phyloP scores from a whole-genome alignment of 2,329 filamentous ascomycete genomes.

The Blumeriella jaapii region DNA sequence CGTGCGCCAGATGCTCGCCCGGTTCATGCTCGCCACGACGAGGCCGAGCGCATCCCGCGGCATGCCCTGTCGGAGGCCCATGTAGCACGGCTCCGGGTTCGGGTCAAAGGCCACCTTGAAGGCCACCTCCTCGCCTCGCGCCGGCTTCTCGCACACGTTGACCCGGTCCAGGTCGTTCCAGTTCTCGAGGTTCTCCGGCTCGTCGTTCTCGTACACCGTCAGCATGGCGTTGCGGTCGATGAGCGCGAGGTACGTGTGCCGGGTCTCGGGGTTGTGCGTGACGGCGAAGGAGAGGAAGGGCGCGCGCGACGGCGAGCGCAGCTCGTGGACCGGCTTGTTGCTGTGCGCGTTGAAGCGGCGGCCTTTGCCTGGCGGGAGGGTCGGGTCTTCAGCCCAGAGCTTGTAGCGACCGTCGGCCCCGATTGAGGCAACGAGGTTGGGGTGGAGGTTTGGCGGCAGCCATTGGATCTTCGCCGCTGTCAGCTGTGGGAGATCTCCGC shows the following conservation, averaged over 20 bases:
- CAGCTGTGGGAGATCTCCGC: not conserved
- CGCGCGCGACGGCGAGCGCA: constrained; percentile 19
- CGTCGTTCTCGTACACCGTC: constrained; percentile 73
- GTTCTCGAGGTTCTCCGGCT: constrained; percentile 67
- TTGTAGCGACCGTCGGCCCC: constrained; percentile 84
- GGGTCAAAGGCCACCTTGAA: constrained; percentile 85
- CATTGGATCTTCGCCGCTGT: constrained; percentile 60
- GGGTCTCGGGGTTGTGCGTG: constrained; percentile 65
- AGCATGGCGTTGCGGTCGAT: constrained; percentile 74
- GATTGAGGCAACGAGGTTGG: constrained; percentile 74
- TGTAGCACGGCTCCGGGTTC: constrained; percentile 70
- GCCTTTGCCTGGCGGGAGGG: constrained; percentile 60
- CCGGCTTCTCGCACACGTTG: constrained; percentile 57
- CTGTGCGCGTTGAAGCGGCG: constrained; percentile 66
- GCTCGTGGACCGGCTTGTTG: constrained; percentile 44
- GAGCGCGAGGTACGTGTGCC: constrained; percentile 75
- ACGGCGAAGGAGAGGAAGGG: constrained; percentile 72
- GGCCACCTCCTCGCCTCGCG: constrained; percentile 72
- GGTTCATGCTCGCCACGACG: constrained; percentile 76
- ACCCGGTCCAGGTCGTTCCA: constrained; percentile 70
- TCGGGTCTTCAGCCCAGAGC: constrained; percentile 85
- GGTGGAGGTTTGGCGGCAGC: constrained; percentile 83
- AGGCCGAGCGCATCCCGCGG: constrained; percentile 67
- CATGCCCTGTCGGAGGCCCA: constrained; percentile 68
- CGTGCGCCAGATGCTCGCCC: constrained; percentile 74